A percentile compares a stretch with the other conserved stretches of the same genome.
Conservation (phyloP, 2,329 filamentous ascomycete species). For the Endothia cerciana region DNA sequence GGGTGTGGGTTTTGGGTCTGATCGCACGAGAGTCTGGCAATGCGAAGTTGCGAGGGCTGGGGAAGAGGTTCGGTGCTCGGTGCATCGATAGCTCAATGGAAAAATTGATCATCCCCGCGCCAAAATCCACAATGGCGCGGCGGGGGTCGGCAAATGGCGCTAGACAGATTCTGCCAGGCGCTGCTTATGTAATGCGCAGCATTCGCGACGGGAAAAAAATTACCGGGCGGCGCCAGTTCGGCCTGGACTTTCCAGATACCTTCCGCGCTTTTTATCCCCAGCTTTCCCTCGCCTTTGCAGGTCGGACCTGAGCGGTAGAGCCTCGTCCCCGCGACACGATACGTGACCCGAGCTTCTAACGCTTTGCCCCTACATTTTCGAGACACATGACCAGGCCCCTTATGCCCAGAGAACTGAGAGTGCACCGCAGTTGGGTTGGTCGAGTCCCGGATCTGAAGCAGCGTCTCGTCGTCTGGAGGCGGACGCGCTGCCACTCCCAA, state of each 20-base stretch:
- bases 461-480: too few relatives aligned
- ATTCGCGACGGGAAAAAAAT: background rate
- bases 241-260: background rate
- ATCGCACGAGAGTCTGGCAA: conserved; percentile 18
- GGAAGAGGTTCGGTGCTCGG: background rate
- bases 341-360: too few relatives aligned
- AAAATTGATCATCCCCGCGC: conserved; percentile 20
- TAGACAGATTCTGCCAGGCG: background rate
- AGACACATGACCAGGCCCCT: too few relatives aligned
- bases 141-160: background rate
- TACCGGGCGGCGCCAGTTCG: background rate
- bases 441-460: too few relatives aligned
- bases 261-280: background rate
- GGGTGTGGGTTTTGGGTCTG: background rate
- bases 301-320: too few relatives aligned
- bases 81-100: conserved; percentile 25
- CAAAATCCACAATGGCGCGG: conserved; percentile 3
- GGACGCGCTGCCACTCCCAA: too few relatives aligned
- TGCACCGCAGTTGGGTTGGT: too few relatives aligned
- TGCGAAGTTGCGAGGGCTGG: conserved; percentile 3
- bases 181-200: background rate
- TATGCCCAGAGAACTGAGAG: too few relatives aligned
- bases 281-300: background rate
- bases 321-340: too few relatives aligned
- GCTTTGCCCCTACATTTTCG: too few relatives aligned